Evolutionary conservation across 371 early-diverging fungal species (phyloP).

Genomic region (Saksenaea oblongispora): DNA sequence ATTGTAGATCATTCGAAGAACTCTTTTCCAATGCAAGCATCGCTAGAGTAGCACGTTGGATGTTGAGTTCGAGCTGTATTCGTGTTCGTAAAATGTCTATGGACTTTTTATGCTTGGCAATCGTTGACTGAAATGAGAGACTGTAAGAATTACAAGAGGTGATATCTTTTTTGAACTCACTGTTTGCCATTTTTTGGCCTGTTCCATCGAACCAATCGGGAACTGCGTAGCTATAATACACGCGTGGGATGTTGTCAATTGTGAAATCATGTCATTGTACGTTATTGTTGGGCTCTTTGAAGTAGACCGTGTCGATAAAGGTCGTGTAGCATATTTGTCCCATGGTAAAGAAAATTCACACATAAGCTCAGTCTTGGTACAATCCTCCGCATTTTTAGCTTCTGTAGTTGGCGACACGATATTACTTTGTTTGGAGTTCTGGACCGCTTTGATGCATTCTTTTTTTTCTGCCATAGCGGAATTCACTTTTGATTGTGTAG

Average conservation of each 20-base stretch:
- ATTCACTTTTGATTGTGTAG: neutral
- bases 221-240: neutral
- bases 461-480: neutral
- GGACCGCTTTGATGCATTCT: neutral
- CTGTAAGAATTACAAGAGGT: neutral
- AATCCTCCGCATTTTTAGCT: neutral
- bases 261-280: neutral
- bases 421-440: neutral
- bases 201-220: neutral
- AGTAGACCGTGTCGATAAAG: neutral
- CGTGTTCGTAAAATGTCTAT: neutral
- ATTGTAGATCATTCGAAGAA: neutral
- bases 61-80: neutral
- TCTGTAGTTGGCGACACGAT: neutral
- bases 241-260: neutral
- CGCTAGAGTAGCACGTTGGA: neutral
- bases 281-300: neutral
- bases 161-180: neutral
- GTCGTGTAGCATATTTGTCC: neutral
- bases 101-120: neutral
- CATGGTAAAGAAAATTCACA: slow-evolving; percentile 7
- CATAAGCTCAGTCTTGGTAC: neutral
- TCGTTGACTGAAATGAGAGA: neutral
- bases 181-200: neutral
- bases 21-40: neutral